Evolutionary conservation across 768 basidiomycete species (phyloP).

Genomic region (Amanita pallidorosea): DNA sequence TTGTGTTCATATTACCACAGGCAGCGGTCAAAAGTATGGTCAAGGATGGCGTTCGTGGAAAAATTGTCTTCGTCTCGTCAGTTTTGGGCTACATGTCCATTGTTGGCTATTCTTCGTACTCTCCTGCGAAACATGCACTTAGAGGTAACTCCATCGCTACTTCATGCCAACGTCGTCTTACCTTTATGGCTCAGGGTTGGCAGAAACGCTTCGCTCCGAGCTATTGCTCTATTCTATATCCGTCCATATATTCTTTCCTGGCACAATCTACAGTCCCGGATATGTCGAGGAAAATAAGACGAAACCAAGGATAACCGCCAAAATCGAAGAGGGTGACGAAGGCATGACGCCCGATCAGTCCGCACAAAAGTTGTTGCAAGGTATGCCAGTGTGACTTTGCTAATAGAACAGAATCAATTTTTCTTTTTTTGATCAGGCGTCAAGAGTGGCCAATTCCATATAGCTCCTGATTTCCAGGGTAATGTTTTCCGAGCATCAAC

Average conservation of each 20-base stretch:
- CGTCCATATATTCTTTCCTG: slow-evolving; percentile 76
- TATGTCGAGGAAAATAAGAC: slow-evolving; percentile 64
- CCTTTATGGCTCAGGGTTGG: slow-evolving; percentile 45
- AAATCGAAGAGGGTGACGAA: slow-evolving; percentile 68
- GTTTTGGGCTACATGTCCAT: slow-evolving; percentile 67
- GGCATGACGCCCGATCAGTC: slow-evolving; percentile 54
- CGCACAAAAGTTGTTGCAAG: slow-evolving; percentile 47
- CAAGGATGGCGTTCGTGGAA: slow-evolving; percentile 43
- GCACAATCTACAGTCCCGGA: slow-evolving; percentile 71
- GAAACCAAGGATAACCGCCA: slow-evolving; percentile 66
- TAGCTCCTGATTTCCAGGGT: slow-evolving; percentile 62
- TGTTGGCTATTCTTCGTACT: slow-evolving; percentile 70
- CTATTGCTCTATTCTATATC: slow-evolving; percentile 66
- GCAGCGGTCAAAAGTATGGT: slow-evolving; percentile 60
- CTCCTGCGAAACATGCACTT: slow-evolving; percentile 79
- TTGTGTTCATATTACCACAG: slow-evolving; percentile 21
- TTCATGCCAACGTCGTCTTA: neutral
- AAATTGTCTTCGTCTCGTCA: slow-evolving; percentile 69
- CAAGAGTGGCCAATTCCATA: slow-evolving; percentile 59
- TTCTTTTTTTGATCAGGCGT: slow-evolving; percentile 35
- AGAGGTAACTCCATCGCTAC: slow-evolving; percentile 39
- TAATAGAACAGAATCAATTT: neutral
- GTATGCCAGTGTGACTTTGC: slow-evolving; percentile 21
- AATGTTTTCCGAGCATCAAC: slow-evolving; percentile 59
- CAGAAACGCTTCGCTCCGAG: slow-evolving; percentile 76